Conservation (phyloP, 2,329 filamentous ascomycete genomes). For the Colletotrichum gloeosporioides region DNA sequence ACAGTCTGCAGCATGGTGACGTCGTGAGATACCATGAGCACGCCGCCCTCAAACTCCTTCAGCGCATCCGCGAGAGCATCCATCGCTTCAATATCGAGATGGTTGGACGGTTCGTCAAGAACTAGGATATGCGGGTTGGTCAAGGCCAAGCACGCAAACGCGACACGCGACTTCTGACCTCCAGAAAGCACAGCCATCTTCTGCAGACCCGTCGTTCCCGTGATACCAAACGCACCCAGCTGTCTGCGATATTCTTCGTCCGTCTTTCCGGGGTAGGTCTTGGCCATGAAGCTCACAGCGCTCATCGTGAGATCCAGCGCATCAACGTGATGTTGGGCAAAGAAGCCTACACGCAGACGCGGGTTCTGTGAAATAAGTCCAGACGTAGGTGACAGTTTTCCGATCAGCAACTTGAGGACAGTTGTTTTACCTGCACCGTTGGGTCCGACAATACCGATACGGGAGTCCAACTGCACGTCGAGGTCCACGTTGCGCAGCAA, state of each 20-base stretch:
- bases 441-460: constrained; percentile 98
- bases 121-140: constrained; percentile 97
- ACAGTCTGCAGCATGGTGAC: constrained; percentile 98
- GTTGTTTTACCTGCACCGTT: constrained; percentile 99
- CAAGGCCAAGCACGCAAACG: constrained; percentile 94
- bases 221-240: constrained; percentile 87
- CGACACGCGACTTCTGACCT: constrained; percentile 97
- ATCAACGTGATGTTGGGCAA: constrained; percentile 98
- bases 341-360: constrained; percentile 90
- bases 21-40: constrained; percentile 98
- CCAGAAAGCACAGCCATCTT: constrained; percentile 94
- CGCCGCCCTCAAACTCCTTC: constrained; percentile 87
- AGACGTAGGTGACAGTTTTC: constrained; percentile 75
- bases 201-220: constrained; percentile 93
- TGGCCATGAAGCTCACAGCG: constrained; percentile 96
- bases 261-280: constrained; percentile 84
- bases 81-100: constrained; percentile 99
- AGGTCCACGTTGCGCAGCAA: constrained; percentile 88
- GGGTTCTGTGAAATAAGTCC: constrained; percentile 90
- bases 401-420: constrained; percentile 95
- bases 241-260: constrained; percentile 98
- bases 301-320: constrained; percentile 88
- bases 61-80: constrained; percentile 89
- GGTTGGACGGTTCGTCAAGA: constrained; percentile 97
- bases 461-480: constrained; percentile 96